Percentiles rank a stretch among this genome's conserved stretches.
These are phyloP conservation scores for Neurospora hispaniola DNA, from an alignment of 495 filamentous ascomycete species.

Conservation along the genomic window DNA sequence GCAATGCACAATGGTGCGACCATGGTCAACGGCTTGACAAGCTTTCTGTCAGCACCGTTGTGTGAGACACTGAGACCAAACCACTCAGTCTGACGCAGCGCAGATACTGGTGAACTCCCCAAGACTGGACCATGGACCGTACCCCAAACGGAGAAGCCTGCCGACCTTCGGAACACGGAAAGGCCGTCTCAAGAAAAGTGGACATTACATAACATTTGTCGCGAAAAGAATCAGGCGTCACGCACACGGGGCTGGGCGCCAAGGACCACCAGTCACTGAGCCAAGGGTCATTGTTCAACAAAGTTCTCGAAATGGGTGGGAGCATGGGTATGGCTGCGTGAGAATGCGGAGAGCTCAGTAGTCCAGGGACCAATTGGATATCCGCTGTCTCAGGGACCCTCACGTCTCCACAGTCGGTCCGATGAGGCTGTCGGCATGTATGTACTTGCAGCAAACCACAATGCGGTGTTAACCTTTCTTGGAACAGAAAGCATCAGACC, in stretches of 20 bases:
- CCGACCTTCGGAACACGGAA: not conserved
- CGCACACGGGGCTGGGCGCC: not conserved
- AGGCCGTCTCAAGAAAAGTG: not conserved
- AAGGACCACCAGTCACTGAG: not conserved
- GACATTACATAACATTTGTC: not conserved
- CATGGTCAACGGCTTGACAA: not conserved
- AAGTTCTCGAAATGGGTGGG: not conserved
- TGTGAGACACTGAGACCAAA: not conserved
- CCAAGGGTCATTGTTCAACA: not conserved
- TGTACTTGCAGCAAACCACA: not conserved
- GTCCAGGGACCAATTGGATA: constrained; percentile 5
- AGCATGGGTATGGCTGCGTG: not conserved
- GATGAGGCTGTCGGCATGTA: constrained; percentile 24
- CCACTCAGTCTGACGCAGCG: not conserved
- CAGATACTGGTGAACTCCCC: not conserved
- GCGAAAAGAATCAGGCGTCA: not conserved
- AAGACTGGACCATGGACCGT: not conserved
- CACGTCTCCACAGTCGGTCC: constrained; percentile 19
- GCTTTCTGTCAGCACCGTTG: not conserved
- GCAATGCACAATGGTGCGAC: not conserved
- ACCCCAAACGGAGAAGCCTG: not conserved
- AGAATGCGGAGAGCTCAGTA: constrained; percentile 20
- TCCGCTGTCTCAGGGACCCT: constrained; percentile 16
- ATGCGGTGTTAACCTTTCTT: not conserved
- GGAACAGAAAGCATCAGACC: not conserved